Percentiles rank a stretch among this genome's conserved stretches.
These are phyloP conservation scores for Cryptococcus sp. DNA, from an alignment of 1,284 basidiomycete genomes.

Conservation along the genomic window DNA sequence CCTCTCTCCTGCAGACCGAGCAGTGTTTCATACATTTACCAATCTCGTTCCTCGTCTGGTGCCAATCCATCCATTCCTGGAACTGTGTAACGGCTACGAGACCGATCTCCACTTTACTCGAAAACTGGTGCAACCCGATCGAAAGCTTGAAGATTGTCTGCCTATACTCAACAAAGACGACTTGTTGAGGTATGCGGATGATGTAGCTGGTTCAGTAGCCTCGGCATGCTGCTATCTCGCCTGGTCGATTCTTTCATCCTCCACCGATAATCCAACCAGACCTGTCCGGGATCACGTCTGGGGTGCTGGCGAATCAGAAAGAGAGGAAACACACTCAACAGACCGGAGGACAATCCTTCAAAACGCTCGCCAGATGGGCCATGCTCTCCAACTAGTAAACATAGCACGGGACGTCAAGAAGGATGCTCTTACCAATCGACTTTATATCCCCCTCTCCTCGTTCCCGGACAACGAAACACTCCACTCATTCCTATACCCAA, in stretches of 20 bases:
- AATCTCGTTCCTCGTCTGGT: conserved; percentile 37
- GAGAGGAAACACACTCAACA: background rate
- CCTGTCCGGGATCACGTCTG: conserved; percentile 18
- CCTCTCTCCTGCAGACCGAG: conserved; percentile 13
- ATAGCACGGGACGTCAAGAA: conserved; percentile 47
- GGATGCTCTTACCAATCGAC: conserved; percentile 43
- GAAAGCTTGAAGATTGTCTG: conserved; percentile 11
- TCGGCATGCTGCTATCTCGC: conserved; percentile 49
- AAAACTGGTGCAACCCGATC: conserved; percentile 1
- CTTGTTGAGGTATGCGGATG: conserved; percentile 47
- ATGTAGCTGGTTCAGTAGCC: conserved; percentile 50
- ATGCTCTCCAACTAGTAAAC: conserved; percentile 49
- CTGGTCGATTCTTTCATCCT: conserved; percentile 37
- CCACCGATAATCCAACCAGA: background rate
- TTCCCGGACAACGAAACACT: conserved; percentile 22
- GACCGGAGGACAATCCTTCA: background rate
- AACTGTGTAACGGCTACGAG: conserved; percentile 47
- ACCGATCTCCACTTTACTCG: conserved; percentile 42
- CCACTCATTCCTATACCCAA: conserved; percentile 10
- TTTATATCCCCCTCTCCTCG: conserved; percentile 47
- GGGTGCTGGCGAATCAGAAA: conserved; percentile 5
- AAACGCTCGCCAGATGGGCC: conserved; percentile 45
- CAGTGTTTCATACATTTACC: conserved; percentile 46
- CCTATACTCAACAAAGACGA: conserved; percentile 46
- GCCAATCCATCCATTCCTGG: conserved; percentile 46